These are phyloP conservation scores for Achaetomiella virescens DNA, from an alignment of 495 filamentous ascomycete species.

Conservation along the genomic window DNA sequence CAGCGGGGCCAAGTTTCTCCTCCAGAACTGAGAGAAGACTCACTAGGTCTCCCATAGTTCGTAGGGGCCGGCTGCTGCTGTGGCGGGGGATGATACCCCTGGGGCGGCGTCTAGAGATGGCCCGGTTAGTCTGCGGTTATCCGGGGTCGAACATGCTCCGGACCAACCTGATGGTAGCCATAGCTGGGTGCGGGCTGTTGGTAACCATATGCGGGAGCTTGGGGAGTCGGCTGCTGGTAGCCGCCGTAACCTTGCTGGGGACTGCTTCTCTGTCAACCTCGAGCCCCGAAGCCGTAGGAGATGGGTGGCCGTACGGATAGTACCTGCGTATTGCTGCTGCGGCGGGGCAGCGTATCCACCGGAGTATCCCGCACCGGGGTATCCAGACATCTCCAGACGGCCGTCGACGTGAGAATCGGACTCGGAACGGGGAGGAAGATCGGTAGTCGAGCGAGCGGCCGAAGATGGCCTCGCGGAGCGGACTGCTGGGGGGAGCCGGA, in stretches of 20 bases:
- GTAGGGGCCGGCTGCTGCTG: slow-evolving; percentile 12
- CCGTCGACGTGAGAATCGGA: neutral
- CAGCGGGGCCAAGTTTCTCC: slow-evolving; percentile 2
- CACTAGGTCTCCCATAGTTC: slow-evolving; percentile 37
- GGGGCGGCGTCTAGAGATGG: slow-evolving; percentile 33
- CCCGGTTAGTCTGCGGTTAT: slow-evolving; percentile 14
- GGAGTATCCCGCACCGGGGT: slow-evolving; percentile 36
- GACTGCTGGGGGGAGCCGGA: neutral
- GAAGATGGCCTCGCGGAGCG: neutral
- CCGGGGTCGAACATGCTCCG: neutral
- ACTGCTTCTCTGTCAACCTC: slow-evolving; percentile 9
- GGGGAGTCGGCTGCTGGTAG: slow-evolving; percentile 24
- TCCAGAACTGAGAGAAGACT: slow-evolving; percentile 16
- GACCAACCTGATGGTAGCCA: slow-evolving; percentile 26
- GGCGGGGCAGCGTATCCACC: slow-evolving; percentile 27
- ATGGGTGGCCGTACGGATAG: slow-evolving; percentile 31
- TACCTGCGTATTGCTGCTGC: slow-evolving; percentile 37
- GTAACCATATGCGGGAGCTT: slow-evolving; percentile 41
- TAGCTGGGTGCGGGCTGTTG: slow-evolving; percentile 38
- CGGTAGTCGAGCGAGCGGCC: neutral
- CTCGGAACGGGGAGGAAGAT: neutral
- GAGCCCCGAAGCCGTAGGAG: neutral
- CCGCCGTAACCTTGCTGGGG: slow-evolving; percentile 15
- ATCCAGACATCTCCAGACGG: slow-evolving; percentile 29
- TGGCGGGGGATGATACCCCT: slow-evolving; percentile 36